Evolutionary conservation across 805 yeast genomes (phyloP), one percentile per base, ranked within the genome.

Genomic region (Yamadazyma philogaea): DNA sequence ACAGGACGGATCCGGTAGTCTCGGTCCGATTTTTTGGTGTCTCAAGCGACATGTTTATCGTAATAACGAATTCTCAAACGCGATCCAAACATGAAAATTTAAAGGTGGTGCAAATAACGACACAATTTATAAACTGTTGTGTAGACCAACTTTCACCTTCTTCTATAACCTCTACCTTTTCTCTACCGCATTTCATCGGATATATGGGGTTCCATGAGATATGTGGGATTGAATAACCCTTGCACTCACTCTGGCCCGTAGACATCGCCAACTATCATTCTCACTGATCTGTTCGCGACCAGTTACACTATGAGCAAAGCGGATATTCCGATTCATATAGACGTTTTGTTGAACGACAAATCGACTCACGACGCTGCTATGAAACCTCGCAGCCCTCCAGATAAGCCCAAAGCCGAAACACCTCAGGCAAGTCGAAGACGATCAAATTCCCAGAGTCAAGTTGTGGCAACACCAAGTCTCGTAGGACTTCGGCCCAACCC

Each of bases 391-490:
- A 37, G 15, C 12, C 12, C 32, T 21, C 37, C 12, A n/a, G 37
- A 34, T 15, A 14, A 34, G 22, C 8, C 28, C 28, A 37, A 30
- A 30, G 17, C 20, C 22, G 42, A 38, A 20, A 7, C 34, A 26
- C 43, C 24, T 34, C 15, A 41, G 18, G 46, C 42, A 27, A 54
- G 54, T 21, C 49, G 70, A 30, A 54, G 60, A 44, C 50, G 75
- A 40, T 65, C 73, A 18, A 68, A 70, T 46, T 67, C 73, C 6
- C 73, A 67, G 50, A 66, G 72, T 6, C 74, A 69, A 42, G 73
- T 64, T 34, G 42, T 66, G 11, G 64, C 66, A 4, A 48, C 53
- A 17, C 47, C 58, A 7, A 28, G 15, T 10, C 22, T 43, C 15
- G 17, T 24, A 18, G 40, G 46, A 34, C 16, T 27, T 11, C 28